phyloP scores from a whole-genome alignment of 1,284 basidiomycete species.

The Porodaedalea pini region DNA sequence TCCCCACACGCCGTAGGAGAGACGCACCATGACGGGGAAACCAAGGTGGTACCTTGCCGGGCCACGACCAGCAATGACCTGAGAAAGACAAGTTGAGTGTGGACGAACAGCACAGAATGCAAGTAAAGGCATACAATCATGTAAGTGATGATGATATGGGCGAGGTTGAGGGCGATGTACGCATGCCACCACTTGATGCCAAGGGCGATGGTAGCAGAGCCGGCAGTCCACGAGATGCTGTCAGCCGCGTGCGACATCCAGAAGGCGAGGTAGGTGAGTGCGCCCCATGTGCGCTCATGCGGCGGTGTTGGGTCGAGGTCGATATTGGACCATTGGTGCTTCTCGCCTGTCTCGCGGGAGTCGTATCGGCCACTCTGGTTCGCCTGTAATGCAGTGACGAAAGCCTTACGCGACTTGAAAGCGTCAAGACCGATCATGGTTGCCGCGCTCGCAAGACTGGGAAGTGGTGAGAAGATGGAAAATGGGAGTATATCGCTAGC shows the following conservation, averaged over 20 bases:
- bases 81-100: not conserved
- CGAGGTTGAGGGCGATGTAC: not conserved
- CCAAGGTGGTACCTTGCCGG: not conserved
- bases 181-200: not conserved
- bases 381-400: not conserved
- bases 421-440: too few relatives aligned
- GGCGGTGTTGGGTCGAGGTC: not conserved
- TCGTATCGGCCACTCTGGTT: not conserved
- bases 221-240: not conserved
- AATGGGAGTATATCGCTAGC: too few relatives aligned
- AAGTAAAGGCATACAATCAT: not conserved
- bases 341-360: not conserved
- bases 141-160: not conserved
- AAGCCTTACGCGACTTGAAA: too few relatives aligned
- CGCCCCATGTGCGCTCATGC: not conserved
- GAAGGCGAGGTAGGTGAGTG: not conserved
- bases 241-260: not conserved
- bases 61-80: not conserved
- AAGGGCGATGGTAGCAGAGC: not conserved
- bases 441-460: too few relatives aligned
- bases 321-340: not conserved
- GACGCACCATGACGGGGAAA: not conserved
- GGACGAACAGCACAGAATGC: too few relatives aligned
- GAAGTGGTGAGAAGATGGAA: too few relatives aligned
- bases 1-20: not conserved